These are phyloP conservation scores for Colletotrichum sp. DNA, from an alignment of 2,329 filamentous ascomycete species.

Conservation along the genomic window DNA sequence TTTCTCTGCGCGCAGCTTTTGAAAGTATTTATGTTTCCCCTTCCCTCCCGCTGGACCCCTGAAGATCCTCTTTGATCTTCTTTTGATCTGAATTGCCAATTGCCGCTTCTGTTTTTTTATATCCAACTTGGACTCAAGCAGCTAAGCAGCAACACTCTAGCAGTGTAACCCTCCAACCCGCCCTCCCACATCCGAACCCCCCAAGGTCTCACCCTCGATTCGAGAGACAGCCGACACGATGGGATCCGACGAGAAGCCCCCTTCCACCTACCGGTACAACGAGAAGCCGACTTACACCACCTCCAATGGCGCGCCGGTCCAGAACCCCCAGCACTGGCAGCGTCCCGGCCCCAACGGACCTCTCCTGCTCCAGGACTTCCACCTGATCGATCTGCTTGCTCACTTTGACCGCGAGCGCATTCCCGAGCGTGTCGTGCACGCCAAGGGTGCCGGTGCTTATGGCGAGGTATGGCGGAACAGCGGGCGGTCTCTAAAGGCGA, in stretches of 20 bases:
- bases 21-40: slow-evolving; percentile 6
- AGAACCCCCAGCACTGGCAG: slow-evolving; percentile 52
- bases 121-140: not conserved
- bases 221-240: slow-evolving; percentile 33
- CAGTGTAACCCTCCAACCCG: not conserved
- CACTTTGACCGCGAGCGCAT: slow-evolving; percentile 58
- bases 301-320: slow-evolving; percentile 63
- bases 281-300: slow-evolving; percentile 64
- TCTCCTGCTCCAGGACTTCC: slow-evolving; percentile 67
- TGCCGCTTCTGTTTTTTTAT: not conserved
- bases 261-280: slow-evolving; percentile 56
- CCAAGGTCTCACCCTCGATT: not conserved
- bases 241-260: slow-evolving; percentile 45
- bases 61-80: not conserved
- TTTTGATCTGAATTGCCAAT: slow-evolving; percentile 5
- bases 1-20: not conserved
- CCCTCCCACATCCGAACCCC: not conserved
- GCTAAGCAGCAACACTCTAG: not conserved
- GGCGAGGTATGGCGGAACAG: slow-evolving; percentile 37
- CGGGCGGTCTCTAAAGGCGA: not conserved
- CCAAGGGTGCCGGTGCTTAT: slow-evolving; percentile 61
- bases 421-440: slow-evolving; percentile 59
- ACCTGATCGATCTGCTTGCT: slow-evolving; percentile 65
- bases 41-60: not conserved
- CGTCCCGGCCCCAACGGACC: slow-evolving; percentile 61